Evolutionary conservation across 306 rosid genomes (phyloP), one percentile per base, ranked within the genome.

Genomic region (Acacia crassicarpa): DNA sequence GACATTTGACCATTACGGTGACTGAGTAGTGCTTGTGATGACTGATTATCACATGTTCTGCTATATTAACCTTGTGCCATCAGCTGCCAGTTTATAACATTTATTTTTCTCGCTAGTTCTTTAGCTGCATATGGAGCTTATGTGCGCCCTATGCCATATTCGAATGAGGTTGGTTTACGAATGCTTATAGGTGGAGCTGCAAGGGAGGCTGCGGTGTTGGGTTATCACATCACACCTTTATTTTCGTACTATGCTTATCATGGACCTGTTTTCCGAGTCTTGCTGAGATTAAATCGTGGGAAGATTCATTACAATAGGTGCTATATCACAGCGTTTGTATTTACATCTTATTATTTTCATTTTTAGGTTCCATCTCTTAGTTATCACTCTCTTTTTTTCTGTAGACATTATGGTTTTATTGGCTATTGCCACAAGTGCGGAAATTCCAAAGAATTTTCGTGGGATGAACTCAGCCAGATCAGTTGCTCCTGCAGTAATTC

Each of bases 161-260:
- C 93, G 8, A 95, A 95, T 79, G 98, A 95, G 92, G 22, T 92
- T 67, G 99, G 99, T 75, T 79, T 95, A 85, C 86, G 98, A 49
- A 95, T 95, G 99, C 97, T 93, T 86, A 93, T 95, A 70, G 99
- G 97, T n/a, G 99, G 99, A 66, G 96, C 87, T 79, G 92, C 79
- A 16, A 80, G 97, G 86, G 98, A 92, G 84, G 99, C 99, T 79
- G 89, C 96, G 32, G 87, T 91, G 23, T 66, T 93, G 89, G 98
- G 99, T 72, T 89, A 80, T 80, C 92, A 87, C 74, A 88, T 92
- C 32, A 84, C 92, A 19, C 99, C 98, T 20, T 85, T 95, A 46
- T 92, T 92, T 84, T 92, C 99, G 0, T 91, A 95, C 86, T 91
- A 93, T 75, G 91, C 98, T 43, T 93, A 81, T 80, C 98, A 93